Conservation (phyloP, 805 yeast genomes). For the Cephaloascus fragrans region DNA sequence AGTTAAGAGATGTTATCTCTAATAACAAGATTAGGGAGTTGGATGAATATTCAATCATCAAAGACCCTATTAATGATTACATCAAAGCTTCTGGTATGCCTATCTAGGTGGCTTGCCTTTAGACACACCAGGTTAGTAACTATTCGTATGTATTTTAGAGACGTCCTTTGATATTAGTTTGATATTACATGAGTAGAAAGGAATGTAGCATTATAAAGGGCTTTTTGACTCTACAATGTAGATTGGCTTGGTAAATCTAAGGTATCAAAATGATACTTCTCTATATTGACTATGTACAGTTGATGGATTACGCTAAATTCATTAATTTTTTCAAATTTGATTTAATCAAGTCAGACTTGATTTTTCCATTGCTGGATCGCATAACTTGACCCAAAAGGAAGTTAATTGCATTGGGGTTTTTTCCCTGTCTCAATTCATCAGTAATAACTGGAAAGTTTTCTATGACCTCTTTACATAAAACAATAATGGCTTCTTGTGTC, state of each 20-base stretch:
- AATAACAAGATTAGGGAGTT: constrained; percentile 34
- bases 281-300: no score
- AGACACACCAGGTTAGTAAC: no score
- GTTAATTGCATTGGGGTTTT: constrained; percentile 55
- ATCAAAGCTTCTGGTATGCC: constrained; percentile 24
- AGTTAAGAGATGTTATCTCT: constrained; percentile 46
- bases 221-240: no score
- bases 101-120: no score
- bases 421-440: constrained; percentile 43
- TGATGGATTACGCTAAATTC: no score
- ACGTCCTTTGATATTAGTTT: no score
- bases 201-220: no score
- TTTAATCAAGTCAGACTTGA: constrained; percentile 20
- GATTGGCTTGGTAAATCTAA: no score
- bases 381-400: constrained; percentile 78
- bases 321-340: constrained; percentile 12
- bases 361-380: constrained; percentile 65
- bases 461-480: constrained; percentile 37
- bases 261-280: no score
- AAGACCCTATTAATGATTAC: constrained; percentile 49
- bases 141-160: no score
- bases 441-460: constrained; percentile 43
- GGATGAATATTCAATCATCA: constrained; percentile 35
- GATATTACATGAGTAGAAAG: no score
- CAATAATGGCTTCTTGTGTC: constrained; percentile 20